Evolutionary conservation across 1,284 basidiomycete species (phyloP).

Genomic region (Schizophyllum amplum): DNA sequence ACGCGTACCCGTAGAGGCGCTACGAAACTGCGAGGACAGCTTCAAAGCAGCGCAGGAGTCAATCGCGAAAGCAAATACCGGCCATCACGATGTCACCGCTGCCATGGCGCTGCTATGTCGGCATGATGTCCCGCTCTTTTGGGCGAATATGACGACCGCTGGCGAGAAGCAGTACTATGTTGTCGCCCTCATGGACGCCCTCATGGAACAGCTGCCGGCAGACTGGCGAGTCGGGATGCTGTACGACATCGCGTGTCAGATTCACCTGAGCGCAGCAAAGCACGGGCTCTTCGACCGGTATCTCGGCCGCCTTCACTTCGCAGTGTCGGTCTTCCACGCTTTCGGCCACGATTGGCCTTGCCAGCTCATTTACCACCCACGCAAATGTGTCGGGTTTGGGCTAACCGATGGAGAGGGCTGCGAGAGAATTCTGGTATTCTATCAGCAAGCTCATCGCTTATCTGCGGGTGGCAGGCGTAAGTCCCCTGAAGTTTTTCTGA

Average conservation of each 20-base stretch:
- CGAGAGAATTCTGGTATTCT: constrained; percentile 25
- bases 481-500: neutral
- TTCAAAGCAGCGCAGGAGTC: constrained; percentile 27
- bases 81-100: constrained; percentile 23
- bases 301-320: constrained; percentile 17
- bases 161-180: constrained; percentile 24
- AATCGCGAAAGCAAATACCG: constrained; percentile 21
- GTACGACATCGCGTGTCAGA: constrained; percentile 23
- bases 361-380: constrained; percentile 23
- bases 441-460: constrained; percentile 18
- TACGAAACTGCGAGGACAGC: constrained; percentile 23
- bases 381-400: constrained; percentile 22
- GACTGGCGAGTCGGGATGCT: constrained; percentile 17
- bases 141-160: constrained; percentile 22
- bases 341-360: constrained; percentile 27
- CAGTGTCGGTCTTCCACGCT: constrained; percentile 24
- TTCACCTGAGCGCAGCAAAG: constrained; percentile 19
- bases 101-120: constrained; percentile 24
- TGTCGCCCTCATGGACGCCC: constrained; percentile 16
- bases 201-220: constrained; percentile 19
- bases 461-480: constrained; percentile 21
- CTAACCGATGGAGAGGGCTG: constrained; percentile 27
- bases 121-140: constrained; percentile 22
- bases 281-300: constrained; percentile 17
- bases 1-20: constrained; percentile 6